Percentiles rank a stretch among this genome's conserved stretches.
phyloP scores from a whole-genome alignment of 257 asterid genomes.

The Fraxinus quadrangulata region DNA sequence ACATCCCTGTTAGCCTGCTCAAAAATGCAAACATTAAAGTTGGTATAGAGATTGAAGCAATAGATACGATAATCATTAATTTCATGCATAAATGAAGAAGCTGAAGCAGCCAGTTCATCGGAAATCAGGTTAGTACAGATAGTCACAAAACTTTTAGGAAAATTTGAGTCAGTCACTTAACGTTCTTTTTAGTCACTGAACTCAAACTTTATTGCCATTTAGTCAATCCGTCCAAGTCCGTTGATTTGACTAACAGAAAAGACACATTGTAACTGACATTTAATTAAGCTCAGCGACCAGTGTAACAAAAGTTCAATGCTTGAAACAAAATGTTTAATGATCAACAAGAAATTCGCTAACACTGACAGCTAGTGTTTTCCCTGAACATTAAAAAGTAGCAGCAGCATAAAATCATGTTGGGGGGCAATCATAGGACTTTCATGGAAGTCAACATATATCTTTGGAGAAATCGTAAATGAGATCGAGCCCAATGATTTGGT shows the following conservation, averaged over 20 bases:
- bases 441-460: background rate
- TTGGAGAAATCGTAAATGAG: background rate
- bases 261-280: background rate
- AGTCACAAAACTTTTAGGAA: background rate
- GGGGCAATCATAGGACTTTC: background rate
- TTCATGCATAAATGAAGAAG: background rate
- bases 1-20: constrained; percentile 69
- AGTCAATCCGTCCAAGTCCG: background rate
- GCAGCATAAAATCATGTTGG: background rate
- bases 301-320: background rate
- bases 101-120: background rate
- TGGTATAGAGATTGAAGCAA: background rate
- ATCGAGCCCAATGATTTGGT: background rate
- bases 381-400: background rate
- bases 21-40: background rate
- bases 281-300: background rate
- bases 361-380: background rate
- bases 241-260: background rate
- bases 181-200: too few species aligned
- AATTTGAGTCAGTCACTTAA: too few species aligned
- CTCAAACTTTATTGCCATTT: too few species aligned
- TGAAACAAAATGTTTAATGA: background rate
- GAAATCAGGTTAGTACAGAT: background rate
- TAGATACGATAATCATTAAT: background rate
- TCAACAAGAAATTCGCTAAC: background rate